Base-by-base conservation (phyloP, 352 stramenopile species). In the Halophytophthora batemanensis region DNA sequence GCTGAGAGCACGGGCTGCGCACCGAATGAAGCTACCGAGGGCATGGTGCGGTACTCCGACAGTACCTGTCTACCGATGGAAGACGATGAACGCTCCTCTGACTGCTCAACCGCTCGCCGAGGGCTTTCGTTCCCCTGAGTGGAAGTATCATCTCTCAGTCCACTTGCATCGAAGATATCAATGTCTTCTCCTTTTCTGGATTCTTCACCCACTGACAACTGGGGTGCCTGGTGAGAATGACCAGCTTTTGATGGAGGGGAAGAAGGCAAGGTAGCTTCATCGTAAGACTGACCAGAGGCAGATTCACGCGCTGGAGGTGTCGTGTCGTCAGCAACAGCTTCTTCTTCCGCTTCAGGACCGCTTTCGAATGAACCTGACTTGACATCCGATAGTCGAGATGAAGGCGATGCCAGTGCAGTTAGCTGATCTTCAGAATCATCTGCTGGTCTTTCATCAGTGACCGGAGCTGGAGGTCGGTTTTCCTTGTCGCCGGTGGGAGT, bases 41-140 rank as follows among this genome's bases (percentile, higher is more conserved):
- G 64, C 61, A 86, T 80, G 1, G 74, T 86, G n/a, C 79, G 78
- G 29, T 72, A 80, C 33, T 90, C 77, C 2, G 82, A 90, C 13
- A 88, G 55, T 6, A 90, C 69, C 50, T 92, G 79, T 25, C 74
- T 70, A 2, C 79, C 74, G 18, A 87, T 65, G 5, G 76, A 86
- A 15, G 79, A 86, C 10, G 47, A 58, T 8, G 51, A 34, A 3
- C 29, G 56, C 29, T 69, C 38, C 11, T 47, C 37, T 40, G 35
- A 12, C 22, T 25, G 18, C 12, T 11, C 40, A 3, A 44, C 49
- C 0, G 7, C 42, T 54, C 31, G 18, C 21, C 17, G 48, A 53
- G 37, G 35, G 22, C 43, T 68, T 8, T 25, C 28, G 3, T 25
- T 11, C 22, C 48, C 59, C 42, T 54, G 29, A n/a, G 39, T 21